Evolutionary conservation across 208 protist genomes (phyloP).

Genomic region (Histomonas meleagridis): DNA sequence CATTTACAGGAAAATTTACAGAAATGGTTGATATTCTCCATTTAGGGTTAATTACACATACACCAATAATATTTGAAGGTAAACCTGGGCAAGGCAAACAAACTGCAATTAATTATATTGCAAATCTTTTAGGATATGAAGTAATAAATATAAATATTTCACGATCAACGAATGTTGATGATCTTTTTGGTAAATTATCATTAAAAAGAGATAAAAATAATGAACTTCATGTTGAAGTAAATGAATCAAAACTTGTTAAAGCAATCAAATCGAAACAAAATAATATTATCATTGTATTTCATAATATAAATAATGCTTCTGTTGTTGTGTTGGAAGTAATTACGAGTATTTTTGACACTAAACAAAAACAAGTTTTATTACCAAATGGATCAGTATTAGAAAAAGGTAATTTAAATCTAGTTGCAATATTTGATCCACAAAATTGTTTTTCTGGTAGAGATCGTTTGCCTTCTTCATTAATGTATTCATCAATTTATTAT

Average conservation of each 20-base stretch:
- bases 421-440: no score
- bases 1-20: not conserved
- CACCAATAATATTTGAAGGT: not conserved
- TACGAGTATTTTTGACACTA: not conserved
- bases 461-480: no score
- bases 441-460: no score
- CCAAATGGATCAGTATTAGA: not conserved
- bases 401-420: no score
- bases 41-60: not conserved
- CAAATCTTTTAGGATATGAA: not conserved
- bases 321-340: not conserved
- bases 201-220: not conserved
- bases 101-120: not conserved
- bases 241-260: not conserved
- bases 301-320: constrained; percentile 18
- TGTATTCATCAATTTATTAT: no score
- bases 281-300: not conserved
- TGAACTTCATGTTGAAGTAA: not conserved
- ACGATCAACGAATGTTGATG: not conserved
- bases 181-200: not conserved
- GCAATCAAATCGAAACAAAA: not conserved
- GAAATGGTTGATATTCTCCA: not conserved
- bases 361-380: not conserved
- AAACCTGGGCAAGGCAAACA: not conserved
- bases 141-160: not conserved